Base-by-base conservation (phyloP, 371 early-diverging fungal species). In the Rhizoclosmatium hyalinum region DNA sequence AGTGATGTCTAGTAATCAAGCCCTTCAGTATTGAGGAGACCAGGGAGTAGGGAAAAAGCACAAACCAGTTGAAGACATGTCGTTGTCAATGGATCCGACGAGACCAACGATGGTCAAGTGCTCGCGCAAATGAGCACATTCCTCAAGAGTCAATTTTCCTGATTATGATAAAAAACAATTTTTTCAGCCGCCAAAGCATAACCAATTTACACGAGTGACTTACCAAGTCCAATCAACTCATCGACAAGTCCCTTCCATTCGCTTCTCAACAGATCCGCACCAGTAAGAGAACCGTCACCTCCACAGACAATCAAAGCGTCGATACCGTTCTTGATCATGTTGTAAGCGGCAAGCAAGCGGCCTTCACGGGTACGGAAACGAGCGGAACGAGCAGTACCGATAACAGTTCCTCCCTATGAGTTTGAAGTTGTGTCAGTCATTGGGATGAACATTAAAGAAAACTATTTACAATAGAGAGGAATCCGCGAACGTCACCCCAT, bases 211-310 rank as follows among this genome's bases (percentile, higher is more conserved):
- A 46, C 54, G 12, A 21, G 69, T 57, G 50, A 65, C 60, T 19
- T 39, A 69, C 85, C 85, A 12, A 72, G 75, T 6, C 81, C 75
- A 75, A 93, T 82, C 41, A 98, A 87, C 74, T 95, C 95, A 47
- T 88, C 87, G 1, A 97, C 79, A 14, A 96, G 87, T 2, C 89
- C 88, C 24, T 88, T 88, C 96, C 98, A 99, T 84, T 99, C 99
- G 39, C 92, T 80, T 53, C 97, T 90, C 82, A 99, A 90, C 55
- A 90, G 83, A 80, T 96, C 94, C 3, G 99, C 99, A 63, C 99
- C 99, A 4, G 96, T 96, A 76, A 99, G 86, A 12, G 96, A 95
- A 10, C 99, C 99, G 80, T 99, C 99, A 68, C 99, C 99, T 72
- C 99, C 99, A 77, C 97, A 92, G 19, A 99, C 95, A 73, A 99